These are phyloP conservation scores for Trametes meyenii DNA, from an alignment of 768 basidiomycete species.

Conservation along the genomic window DNA sequence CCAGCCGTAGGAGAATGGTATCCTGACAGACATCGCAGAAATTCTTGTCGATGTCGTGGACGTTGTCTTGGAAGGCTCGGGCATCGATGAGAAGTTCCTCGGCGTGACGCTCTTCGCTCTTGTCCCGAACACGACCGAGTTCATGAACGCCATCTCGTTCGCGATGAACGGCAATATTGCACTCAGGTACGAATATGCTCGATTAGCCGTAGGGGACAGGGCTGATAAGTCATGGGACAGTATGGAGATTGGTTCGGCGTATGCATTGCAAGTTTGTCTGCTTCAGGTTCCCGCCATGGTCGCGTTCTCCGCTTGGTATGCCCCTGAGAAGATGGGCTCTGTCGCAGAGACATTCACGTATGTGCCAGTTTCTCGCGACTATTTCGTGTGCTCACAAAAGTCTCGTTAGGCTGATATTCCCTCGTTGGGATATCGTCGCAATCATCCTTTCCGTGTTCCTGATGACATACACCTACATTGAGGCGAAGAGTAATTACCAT, in stretches of 20 bases:
- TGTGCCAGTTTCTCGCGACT: constrained; percentile 35
- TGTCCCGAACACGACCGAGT: constrained; percentile 98
- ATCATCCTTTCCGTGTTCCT: constrained; percentile 96
- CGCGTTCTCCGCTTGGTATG: constrained; percentile 95
- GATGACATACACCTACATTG: constrained; percentile 98
- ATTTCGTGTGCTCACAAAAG: constrained; percentile 1
- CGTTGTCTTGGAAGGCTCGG: constrained; percentile 85
- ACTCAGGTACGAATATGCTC: constrained; percentile 61
- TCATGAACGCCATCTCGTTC: constrained; percentile 99
- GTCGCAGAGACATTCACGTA: constrained; percentile 93
- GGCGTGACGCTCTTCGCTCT: constrained; percentile 96
- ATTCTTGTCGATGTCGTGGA: constrained; percentile 95
- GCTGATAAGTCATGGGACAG: constrained; percentile 43
- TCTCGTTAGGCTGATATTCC: constrained; percentile 83
- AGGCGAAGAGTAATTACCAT: constrained; percentile 98
- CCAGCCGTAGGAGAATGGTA: background rate
- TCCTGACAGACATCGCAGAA: constrained; percentile 50
- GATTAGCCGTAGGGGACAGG: too few relatives aligned
- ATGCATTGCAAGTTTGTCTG: constrained; percentile 96
- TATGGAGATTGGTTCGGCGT: constrained; percentile 99
- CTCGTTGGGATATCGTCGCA: constrained; percentile 95
- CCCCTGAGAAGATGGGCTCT: constrained; percentile 83
- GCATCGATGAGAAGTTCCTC: constrained; percentile 96
- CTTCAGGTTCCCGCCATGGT: constrained; percentile 99
- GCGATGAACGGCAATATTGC: constrained; percentile 97